Percentiles rank a stretch among this genome's conserved stretches.
phyloP scores from a whole-genome alignment of 2,329 filamentous ascomycete genomes.

The Ciborinia camelliae region DNA sequence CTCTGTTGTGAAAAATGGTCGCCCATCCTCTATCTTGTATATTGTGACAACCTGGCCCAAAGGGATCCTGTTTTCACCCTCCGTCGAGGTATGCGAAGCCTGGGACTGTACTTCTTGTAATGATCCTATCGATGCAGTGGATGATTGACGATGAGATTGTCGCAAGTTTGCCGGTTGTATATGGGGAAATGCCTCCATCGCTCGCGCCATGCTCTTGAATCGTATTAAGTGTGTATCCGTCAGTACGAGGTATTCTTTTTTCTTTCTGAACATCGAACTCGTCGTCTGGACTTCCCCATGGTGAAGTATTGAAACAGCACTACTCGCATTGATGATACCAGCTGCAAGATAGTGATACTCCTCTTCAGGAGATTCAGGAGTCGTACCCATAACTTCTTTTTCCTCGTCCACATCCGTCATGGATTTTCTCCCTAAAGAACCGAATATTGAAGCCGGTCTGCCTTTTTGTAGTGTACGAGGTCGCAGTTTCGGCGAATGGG shows the following conservation, averaged over 20 bases:
- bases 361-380: constrained; percentile 32
- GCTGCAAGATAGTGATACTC: constrained; percentile 19
- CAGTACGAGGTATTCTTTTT: constrained; percentile 68
- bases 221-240: constrained; percentile 66
- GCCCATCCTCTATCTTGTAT: constrained; percentile 64
- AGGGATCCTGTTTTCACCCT: constrained; percentile 53
- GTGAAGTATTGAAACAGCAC: constrained; percentile 50
- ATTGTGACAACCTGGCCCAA: constrained; percentile 65
- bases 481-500: constrained; percentile 30
- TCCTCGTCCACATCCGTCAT: constrained; percentile 32
- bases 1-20: constrained; percentile 64
- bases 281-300: constrained; percentile 70
- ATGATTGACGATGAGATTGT: constrained; percentile 51
- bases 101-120: constrained; percentile 59
- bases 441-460: constrained; percentile 37
- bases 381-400: constrained; percentile 24
- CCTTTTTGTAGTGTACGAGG: constrained; percentile 35
- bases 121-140: constrained; percentile 56
- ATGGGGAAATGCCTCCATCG: constrained; percentile 58
- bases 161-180: constrained; percentile 45
- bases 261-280: constrained; percentile 67
- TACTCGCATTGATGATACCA: constrained; percentile 19
- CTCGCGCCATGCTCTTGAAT: constrained; percentile 65
- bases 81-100: constrained; percentile 45
- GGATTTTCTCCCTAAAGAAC: constrained; percentile 37